Base-by-base conservation (phyloP, 306 rosid genomes). In the Acacia acuminata region DNA sequence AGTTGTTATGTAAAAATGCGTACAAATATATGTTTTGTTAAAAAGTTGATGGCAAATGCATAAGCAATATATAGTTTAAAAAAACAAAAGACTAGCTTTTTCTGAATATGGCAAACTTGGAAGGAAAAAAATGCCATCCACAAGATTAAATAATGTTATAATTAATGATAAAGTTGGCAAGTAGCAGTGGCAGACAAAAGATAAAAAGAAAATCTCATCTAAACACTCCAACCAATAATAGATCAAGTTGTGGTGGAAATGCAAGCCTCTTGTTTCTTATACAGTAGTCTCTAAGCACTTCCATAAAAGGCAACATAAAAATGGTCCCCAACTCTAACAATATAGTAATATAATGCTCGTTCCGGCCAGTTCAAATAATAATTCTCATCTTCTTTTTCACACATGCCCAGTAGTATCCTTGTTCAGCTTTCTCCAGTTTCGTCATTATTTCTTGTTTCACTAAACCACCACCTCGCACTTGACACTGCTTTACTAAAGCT, bases 191-290 rank as follows among this genome's bases (percentile, higher is more conserved):
- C 70, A 89, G 88, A 87, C 90, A 87, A 86, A 9, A 78, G 85
- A 69, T 82, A 84, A 85, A 87, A 84, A 91, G 92, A 91, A 94
- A 82, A 80, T 15, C 16, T 86, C 19, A 36, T 81, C 68, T 75
- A 82, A 86, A 86, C 88, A 81, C 86, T 80, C 82, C 71, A 64
- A 55, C 17, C 20, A 30, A 56, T 60, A 60, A n/a, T 64, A 64
- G 30, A 64, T 15, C 16, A 86, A 88, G 77, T 85, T 89, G 99
- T 95, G 99, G 99, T 73, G 64, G 79, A 86, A 82, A 91, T 90
- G 70, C 87, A 87, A 22, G 65, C 85, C 73, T 50, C 86, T 25
- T 43, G 79, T 34, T 22, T 19, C 40, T 14, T 4, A 20, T 11
- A 55, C 3, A 36, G 27, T 73, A 5, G n/a, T 64, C 70, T 64